Evolutionary conservation across 257 asterid species (phyloP).

Genomic region (Sherardia arvensis): DNA sequence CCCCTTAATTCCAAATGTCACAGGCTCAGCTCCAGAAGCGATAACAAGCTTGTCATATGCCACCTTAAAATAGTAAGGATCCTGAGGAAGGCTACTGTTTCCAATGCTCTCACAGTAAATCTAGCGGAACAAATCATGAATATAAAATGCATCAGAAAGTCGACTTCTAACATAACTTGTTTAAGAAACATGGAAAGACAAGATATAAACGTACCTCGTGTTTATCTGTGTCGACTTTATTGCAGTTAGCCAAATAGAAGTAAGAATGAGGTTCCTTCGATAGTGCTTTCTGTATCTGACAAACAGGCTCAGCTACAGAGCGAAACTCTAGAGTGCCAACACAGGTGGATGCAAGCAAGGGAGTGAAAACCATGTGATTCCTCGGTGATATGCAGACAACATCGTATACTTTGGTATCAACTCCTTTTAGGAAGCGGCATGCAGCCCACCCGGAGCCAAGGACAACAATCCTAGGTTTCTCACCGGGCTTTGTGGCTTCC

Average conservation of each 20-base stretch:
- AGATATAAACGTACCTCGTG: slow-evolving; percentile 50
- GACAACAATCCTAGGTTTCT: slow-evolving; percentile 92
- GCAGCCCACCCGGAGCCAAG: slow-evolving; percentile 98
- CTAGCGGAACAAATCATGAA: slow-evolving; percentile 21
- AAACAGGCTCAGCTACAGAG: slow-evolving; percentile 87
- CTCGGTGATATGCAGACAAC: slow-evolving; percentile 91
- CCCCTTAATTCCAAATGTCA: slow-evolving; percentile 86
- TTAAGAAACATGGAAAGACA: not conserved
- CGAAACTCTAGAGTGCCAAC: slow-evolving; percentile 94
- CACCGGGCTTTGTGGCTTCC: slow-evolving; percentile 76
- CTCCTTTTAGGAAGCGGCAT: slow-evolving; percentile 82
- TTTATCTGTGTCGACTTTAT: slow-evolving; percentile 48
- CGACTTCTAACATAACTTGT: not conserved
- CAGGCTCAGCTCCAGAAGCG: slow-evolving; percentile 82
- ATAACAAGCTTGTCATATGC: slow-evolving; percentile 88
- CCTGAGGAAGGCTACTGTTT: slow-evolving; percentile 24
- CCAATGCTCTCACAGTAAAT: slow-evolving; percentile 59
- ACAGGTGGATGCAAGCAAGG: slow-evolving; percentile 91
- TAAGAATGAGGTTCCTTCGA: slow-evolving; percentile 87
- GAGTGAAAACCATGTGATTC: slow-evolving; percentile 96
- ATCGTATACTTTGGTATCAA: slow-evolving; percentile 64
- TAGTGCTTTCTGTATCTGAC: slow-evolving; percentile 74
- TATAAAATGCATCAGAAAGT: not conserved
- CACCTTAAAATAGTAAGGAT: slow-evolving; percentile 64
- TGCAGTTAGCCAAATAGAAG: slow-evolving; percentile 73